Evolutionary conservation across 129 eudicot species (phyloP).

Genomic region (Sambucus nigra): DNA sequence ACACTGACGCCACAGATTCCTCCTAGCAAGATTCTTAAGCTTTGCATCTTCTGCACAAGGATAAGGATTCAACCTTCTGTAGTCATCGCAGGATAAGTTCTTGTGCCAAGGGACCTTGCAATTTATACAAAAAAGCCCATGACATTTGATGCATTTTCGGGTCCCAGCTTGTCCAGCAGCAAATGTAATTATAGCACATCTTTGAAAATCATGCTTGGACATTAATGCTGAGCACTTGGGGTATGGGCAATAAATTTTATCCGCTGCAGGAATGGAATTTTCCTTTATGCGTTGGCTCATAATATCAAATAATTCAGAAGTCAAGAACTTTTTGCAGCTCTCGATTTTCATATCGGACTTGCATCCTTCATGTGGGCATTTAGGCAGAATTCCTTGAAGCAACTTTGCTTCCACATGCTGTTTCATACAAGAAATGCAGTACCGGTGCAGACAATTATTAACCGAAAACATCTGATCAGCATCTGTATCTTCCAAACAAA

Average conservation of each 20-base stretch:
- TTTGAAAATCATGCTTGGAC: constrained; percentile 36
- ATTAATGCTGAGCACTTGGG: constrained; percentile 54
- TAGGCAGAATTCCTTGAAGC: constrained; percentile 46
- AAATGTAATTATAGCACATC: constrained; percentile 5
- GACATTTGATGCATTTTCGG: constrained; percentile 39
- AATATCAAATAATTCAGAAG: constrained; percentile 34
- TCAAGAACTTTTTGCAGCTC: constrained; percentile 41
- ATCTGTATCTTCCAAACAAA: constrained; percentile 38
- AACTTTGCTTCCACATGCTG: constrained; percentile 51
- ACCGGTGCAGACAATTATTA: constrained; percentile 42
- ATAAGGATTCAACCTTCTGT: constrained; percentile 21
- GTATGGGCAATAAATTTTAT: constrained; percentile 61
- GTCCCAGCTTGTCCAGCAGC: constrained; percentile 14
- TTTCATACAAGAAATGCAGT: constrained; percentile 60
- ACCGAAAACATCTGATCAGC: constrained; percentile 29
- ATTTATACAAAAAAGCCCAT: constrained; percentile 40
- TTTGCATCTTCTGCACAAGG: constrained; percentile 37
- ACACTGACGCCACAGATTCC: constrained; percentile 40
- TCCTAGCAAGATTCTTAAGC: constrained; percentile 32
- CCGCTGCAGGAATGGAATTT: constrained; percentile 51
- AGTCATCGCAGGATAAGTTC: constrained; percentile 30
- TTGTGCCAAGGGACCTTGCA: constrained; percentile 68
- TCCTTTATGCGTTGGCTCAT: constrained; percentile 57
- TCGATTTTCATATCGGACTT: constrained; percentile 29
- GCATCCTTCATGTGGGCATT: constrained; percentile 62